These are phyloP conservation scores for Adansonia madagascariensis DNA, from an alignment of 441 rosid species.

Conservation along the genomic window DNA sequence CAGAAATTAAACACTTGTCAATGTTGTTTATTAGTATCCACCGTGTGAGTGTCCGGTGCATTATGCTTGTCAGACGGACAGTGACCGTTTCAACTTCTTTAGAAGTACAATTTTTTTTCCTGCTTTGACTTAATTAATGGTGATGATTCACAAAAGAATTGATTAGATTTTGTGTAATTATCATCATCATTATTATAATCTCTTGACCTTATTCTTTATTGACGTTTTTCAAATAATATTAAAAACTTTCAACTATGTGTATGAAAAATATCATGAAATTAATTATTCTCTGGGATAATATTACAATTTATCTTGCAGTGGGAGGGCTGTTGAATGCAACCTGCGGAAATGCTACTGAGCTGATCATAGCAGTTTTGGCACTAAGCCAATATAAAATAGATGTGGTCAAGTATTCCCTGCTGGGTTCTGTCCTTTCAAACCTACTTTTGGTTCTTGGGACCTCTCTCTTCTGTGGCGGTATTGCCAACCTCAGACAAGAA, in stretches of 20 bases:
- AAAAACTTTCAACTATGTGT: not conserved
- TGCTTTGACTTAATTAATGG: not conserved
- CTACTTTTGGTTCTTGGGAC: conserved; percentile 88
- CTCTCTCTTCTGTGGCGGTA: conserved; percentile 83
- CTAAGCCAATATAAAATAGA: conserved; percentile 60
- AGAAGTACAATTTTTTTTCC: not conserved
- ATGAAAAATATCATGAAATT: not conserved
- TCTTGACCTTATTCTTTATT: not conserved
- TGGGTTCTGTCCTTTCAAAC: conserved; percentile 93
- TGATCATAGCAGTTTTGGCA: conserved; percentile 87
- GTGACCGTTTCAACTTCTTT: not conserved
- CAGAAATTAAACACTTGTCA: not conserved
- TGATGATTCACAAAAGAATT: not conserved
- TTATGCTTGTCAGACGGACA: not conserved
- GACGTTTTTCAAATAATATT: not conserved
- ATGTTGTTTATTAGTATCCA: not conserved
- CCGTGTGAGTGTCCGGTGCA: not conserved
- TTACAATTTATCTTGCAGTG: conserved; percentile 43
- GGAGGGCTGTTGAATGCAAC: conserved; percentile 96
- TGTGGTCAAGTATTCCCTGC: conserved; percentile 84
- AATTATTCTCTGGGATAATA: not conserved
- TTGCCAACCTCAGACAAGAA: conserved; percentile 60
- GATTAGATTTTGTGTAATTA: not conserved
- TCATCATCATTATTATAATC: not conserved
- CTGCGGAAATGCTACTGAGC: conserved; percentile 95